Percentiles rank a stretch among this genome's conserved stretches.
Evolutionary conservation across 2,329 filamentous ascomycete species (phyloP).

Genomic region (Cadophora sp.): DNA sequence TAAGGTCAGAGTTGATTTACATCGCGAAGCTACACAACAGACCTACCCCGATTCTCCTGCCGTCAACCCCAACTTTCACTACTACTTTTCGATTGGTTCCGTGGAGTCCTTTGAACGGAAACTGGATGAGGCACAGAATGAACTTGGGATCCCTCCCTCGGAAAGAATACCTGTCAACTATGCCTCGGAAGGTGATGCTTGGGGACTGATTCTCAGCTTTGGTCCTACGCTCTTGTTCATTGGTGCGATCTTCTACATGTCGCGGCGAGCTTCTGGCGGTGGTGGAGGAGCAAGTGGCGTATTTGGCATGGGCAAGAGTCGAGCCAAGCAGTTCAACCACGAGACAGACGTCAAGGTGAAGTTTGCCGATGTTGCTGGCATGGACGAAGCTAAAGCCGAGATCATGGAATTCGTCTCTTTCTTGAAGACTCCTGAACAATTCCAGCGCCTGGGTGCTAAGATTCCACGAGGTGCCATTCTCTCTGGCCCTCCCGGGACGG

Average conservation of each 20-base stretch:
- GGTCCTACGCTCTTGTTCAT: slow-evolving; percentile 88
- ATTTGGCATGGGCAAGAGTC: slow-evolving; percentile 95
- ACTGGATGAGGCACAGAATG: slow-evolving; percentile 85
- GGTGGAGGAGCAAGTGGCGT: slow-evolving; percentile 76
- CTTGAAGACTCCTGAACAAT: slow-evolving; percentile 89
- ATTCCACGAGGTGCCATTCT: slow-evolving; percentile 97
- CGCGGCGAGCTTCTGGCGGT: slow-evolving; percentile 74
- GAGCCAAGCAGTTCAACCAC: slow-evolving; percentile 96
- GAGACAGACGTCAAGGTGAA: slow-evolving; percentile 97
- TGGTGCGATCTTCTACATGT: slow-evolving; percentile 80
- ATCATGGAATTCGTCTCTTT: slow-evolving; percentile 99
- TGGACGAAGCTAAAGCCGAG: slow-evolving; percentile 97
- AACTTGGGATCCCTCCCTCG: slow-evolving; percentile 83
- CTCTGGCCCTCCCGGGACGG: slow-evolving; percentile 96
- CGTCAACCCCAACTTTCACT: slow-evolving; percentile 73
- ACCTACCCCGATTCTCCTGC: slow-evolving; percentile 80
- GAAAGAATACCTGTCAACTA: slow-evolving; percentile 95
- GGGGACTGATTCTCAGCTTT: slow-evolving; percentile 76
- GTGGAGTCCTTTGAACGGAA: slow-evolving; percentile 90
- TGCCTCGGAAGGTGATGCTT: slow-evolving; percentile 73
- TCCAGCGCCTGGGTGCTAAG: slow-evolving; percentile 94
- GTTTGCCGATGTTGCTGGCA: slow-evolving; percentile 94
- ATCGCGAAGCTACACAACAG: slow-evolving; percentile 73
- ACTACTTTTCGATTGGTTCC: slow-evolving; percentile 95
- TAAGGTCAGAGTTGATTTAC: slow-evolving; percentile 80